Evolutionary conservation across 106 monocot genomes (phyloP).

Genomic region (Dioscorea dumetorum): DNA sequence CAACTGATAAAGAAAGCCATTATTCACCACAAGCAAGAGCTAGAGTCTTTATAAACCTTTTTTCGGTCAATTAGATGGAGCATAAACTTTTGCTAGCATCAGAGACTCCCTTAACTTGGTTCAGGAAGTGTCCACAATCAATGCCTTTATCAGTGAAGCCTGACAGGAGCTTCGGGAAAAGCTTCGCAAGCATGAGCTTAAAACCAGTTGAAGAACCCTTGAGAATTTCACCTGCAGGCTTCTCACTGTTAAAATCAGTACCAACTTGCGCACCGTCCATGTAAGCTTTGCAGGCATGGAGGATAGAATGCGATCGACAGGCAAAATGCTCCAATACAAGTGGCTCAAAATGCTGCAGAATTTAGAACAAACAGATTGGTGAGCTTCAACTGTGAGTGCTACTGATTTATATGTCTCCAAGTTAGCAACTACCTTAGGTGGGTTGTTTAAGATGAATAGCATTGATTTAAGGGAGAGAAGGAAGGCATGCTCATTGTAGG

Average conservation of each 20-base stretch:
- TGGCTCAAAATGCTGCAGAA: constrained; percentile 52
- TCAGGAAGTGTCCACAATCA: constrained; percentile 22
- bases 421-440: constrained; percentile 52
- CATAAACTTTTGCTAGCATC: neutral
- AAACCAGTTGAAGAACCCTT: constrained; percentile 47
- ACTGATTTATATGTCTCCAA: neutral
- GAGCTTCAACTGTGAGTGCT: neutral
- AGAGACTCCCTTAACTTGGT: neutral
- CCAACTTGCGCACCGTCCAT: constrained; percentile 52
- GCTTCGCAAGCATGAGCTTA: constrained; percentile 54
- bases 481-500: constrained; percentile 72
- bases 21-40: no score
- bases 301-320: constrained; percentile 28
- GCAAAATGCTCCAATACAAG: constrained; percentile 62
- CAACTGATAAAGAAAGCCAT: no score
- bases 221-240: neutral
- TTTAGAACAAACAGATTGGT: neutral
- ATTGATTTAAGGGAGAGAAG: constrained; percentile 64
- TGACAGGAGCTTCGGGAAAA: constrained; percentile 45
- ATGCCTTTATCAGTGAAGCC: constrained; percentile 38
- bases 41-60: no score
- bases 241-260: constrained; percentile 1
- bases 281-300: constrained; percentile 60
- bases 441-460: constrained; percentile 40
- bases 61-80: no score